phyloP scores from a whole-genome alignment of 2,329 filamentous ascomycete species.

The Alternaria angustiovoidea region DNA sequence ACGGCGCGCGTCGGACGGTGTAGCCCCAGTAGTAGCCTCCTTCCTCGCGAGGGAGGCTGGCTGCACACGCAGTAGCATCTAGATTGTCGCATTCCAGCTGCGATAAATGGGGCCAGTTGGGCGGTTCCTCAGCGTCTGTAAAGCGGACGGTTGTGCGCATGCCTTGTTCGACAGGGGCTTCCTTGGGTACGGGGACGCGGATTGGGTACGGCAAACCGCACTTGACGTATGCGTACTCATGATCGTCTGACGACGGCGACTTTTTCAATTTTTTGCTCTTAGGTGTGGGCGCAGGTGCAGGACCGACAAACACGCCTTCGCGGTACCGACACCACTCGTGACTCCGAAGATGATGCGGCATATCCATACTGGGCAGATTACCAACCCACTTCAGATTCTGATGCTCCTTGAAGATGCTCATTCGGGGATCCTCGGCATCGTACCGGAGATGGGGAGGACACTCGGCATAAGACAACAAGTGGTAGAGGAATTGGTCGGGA shows the following conservation, averaged over 20 bases:
- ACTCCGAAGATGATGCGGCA: slow-evolving; percentile 81
- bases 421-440: slow-evolving; percentile 56
- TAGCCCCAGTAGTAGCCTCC: slow-evolving; percentile 90
- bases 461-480: slow-evolving; percentile 82
- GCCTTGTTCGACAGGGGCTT: slow-evolving; percentile 66
- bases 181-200: slow-evolving; percentile 60
- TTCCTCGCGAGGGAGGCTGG: slow-evolving; percentile 73
- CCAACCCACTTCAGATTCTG: slow-evolving; percentile 79
- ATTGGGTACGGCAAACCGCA: slow-evolving; percentile 59
- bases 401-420: slow-evolving; percentile 77
- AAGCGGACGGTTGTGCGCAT: slow-evolving; percentile 79
- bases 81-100: slow-evolving; percentile 36
- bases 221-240: slow-evolving; percentile 55
- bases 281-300: slow-evolving; percentile 21
- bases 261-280: slow-evolving; percentile 58
- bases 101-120: slow-evolving; percentile 39
- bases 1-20: slow-evolving; percentile 69
- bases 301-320: slow-evolving; percentile 72
- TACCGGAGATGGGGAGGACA: slow-evolving; percentile 76
- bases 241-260: slow-evolving; percentile 8
- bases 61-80: slow-evolving; percentile 69
- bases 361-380: slow-evolving; percentile 78
- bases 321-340: slow-evolving; percentile 82
- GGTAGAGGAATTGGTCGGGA: slow-evolving; percentile 80
- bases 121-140: slow-evolving; percentile 53